Evolutionary conservation across 2,329 filamentous ascomycete genomes (phyloP), one percentile per base, ranked within the genome.

Genomic region (Talaromyces marneffei): DNA sequence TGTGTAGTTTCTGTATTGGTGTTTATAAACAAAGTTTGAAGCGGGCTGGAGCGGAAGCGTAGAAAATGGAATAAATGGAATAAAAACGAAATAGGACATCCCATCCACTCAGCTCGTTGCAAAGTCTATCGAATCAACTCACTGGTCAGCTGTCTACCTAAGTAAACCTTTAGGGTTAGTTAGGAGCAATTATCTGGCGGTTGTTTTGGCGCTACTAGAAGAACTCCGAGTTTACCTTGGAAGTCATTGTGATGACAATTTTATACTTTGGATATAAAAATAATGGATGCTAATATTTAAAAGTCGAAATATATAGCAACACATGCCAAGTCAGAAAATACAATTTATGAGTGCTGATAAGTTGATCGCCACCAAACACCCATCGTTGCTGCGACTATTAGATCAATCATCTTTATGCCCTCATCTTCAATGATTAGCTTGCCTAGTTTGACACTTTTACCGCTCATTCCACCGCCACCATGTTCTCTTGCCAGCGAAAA

Each of bases 321-420:
- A 4, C 29, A 52, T 52, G 9, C 3, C 33, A 1, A 14, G n/a
- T n/a, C n/a, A n/a, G 48, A 35, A 52, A 20, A 52, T 23, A 29
- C 29, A 20, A 9, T 16, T 18, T 18, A 55, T 23, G 57, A 60
- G 20, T n/a, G 50, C 50, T 60, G 40, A 29, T 60, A 60, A 40
- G 37, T 44, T 35, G 58, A 55, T 29, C 87, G 87, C 92, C 93
- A 97, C 91, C 92, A 99, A 16, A 97, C 79, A 1, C 90, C 91
- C 77, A 99, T 85, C 71, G 96, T 97, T 10, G 92, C 89, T 3
- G 93, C 91, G 20, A 99, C 91, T 0, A 96, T 80, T 62, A 99
- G 75, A 79, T 99, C 94, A 69, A 97, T 76, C 93, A 99, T 97
- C 79, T 96, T 96, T 66, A 96, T 77, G 0, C 94, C 94, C 69